These are phyloP conservation scores for Blastobotrys malaysiensis DNA, from an alignment of 1,139 yeast species.

Conservation along the genomic window DNA sequence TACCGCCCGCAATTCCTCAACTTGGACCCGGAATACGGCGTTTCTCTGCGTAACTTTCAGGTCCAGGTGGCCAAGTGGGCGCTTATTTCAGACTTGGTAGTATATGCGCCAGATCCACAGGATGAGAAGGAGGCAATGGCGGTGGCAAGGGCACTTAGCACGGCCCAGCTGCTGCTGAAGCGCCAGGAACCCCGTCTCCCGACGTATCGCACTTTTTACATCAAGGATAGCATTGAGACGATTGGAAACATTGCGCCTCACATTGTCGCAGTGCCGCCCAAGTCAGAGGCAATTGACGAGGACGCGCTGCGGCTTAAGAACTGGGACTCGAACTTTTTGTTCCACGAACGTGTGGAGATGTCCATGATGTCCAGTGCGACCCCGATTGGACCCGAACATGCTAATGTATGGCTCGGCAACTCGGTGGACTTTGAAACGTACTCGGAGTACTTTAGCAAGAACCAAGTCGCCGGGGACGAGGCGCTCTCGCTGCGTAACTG, in stretches of 20 bases:
- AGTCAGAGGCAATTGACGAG: slow-evolving; percentile 17
- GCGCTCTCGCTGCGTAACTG: slow-evolving; percentile 23
- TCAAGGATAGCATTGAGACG: slow-evolving; percentile 22
- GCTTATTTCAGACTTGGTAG: slow-evolving; percentile 59
- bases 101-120: slow-evolving; percentile 47
- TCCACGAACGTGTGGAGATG: slow-evolving; percentile 76
- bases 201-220: slow-evolving; percentile 22
- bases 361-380: slow-evolving; percentile 81
- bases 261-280: slow-evolving; percentile 28
- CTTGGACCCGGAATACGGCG: slow-evolving; percentile 57
- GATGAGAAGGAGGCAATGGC: slow-evolving; percentile 20
- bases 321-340: slow-evolving; percentile 70
- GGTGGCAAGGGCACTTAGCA: slow-evolving; percentile 24
- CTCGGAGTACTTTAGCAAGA: slow-evolving; percentile 15
- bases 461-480: neutral
- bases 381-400: slow-evolving; percentile 36
- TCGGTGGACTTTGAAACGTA: slow-evolving; percentile 44
- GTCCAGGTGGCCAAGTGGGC: slow-evolving; percentile 71
- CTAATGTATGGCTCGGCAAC: slow-evolving; percentile 72
- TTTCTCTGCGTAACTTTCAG: slow-evolving; percentile 68
- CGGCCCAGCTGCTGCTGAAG: slow-evolving; percentile 18
- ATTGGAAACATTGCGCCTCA: slow-evolving; percentile 26
- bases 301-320: slow-evolving; percentile 37
- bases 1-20: slow-evolving; percentile 34
- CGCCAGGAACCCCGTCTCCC: slow-evolving; percentile 14